These are phyloP conservation scores for Bromus sterilis DNA, from an alignment of 176 grass and related monocot species.

Conservation along the genomic window DNA sequence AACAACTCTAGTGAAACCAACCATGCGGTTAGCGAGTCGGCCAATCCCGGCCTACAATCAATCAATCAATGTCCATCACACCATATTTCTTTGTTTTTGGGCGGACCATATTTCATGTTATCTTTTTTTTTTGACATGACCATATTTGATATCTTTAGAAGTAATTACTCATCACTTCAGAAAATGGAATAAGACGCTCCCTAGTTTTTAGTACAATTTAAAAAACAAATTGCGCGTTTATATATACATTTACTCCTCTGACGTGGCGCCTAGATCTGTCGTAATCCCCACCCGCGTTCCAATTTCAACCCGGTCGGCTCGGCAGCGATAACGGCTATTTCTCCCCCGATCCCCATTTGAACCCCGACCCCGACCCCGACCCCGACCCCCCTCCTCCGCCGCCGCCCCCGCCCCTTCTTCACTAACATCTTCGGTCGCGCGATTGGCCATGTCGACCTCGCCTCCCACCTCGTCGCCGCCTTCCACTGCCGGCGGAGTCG, in stretches of 20 bases:
- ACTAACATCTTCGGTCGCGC: background rate
- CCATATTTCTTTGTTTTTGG: too few relatives aligned
- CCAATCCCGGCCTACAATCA: too few relatives aligned
- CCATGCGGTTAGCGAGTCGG: too few relatives aligned
- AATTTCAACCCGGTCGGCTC: background rate
- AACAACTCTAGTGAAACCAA: too few relatives aligned
- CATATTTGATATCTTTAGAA: too few relatives aligned
- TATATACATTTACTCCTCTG: background rate
- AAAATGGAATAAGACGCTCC: too few relatives aligned
- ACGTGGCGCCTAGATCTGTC: background rate
- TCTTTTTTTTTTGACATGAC: too few relatives aligned
- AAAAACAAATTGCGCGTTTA: background rate
- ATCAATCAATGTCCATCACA: too few relatives aligned
- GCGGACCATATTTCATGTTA: too few relatives aligned
- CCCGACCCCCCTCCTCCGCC: too few relatives aligned
- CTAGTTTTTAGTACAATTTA: too few relatives aligned
- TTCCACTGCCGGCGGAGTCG: background rate
- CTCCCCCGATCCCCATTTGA: constrained; percentile 12
- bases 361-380: background rate
- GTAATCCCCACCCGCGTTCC: background rate
- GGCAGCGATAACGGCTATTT: constrained; percentile 32
- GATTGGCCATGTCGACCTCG: constrained; percentile 1
- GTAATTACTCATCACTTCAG: too few relatives aligned
- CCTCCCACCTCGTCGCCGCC: constrained; percentile 17
- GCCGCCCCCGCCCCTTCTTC: background rate